Conservation (phyloP, 2,329 filamentous ascomycete genomes). For the Colletotrichum caudatum region DNA sequence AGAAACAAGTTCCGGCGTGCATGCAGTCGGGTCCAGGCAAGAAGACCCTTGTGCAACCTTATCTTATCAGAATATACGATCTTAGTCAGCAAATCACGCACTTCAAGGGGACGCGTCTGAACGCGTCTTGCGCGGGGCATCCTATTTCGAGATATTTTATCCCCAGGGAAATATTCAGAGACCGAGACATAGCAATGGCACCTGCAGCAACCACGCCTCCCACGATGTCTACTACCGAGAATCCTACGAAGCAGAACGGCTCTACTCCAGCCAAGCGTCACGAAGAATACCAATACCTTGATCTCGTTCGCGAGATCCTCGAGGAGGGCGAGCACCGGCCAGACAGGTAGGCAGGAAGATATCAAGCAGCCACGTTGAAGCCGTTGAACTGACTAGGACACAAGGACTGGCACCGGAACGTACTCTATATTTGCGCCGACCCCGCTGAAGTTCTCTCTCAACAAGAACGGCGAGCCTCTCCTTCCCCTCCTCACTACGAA, state of each 20-base stretch:
- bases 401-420: conserved; percentile 91
- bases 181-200: conserved; percentile 21
- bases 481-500: conserved; percentile 97
- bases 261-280: conserved; percentile 57
- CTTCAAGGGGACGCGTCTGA: conserved; percentile 36
- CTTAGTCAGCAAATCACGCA: conserved; percentile 36
- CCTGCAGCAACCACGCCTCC: conserved; percentile 23
- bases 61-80: background rate
- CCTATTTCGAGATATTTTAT: background rate
- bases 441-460: conserved; percentile 88
- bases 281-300: conserved; percentile 94
- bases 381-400: conserved; percentile 12
- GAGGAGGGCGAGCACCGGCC: conserved; percentile 86
- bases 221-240: conserved; percentile 23
- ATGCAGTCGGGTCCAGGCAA: conserved; percentile 22
- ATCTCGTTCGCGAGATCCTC: conserved; percentile 88
- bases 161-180: background rate
- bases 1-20: conserved; percentile 32
- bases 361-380: conserved; percentile 11
- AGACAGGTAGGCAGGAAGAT: conserved; percentile 71
- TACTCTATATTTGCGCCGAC: conserved; percentile 88
- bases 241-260: conserved; percentile 28
- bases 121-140: conserved; percentile 29
- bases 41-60: conserved; percentile 21
- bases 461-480: conserved; percentile 70